A percentile compares a stretch with the other conserved stretches of the same genome.
Evolutionary conservation across 306 rosid genomes (phyloP).

Genomic region (Oxytropis ochrocephala): DNA sequence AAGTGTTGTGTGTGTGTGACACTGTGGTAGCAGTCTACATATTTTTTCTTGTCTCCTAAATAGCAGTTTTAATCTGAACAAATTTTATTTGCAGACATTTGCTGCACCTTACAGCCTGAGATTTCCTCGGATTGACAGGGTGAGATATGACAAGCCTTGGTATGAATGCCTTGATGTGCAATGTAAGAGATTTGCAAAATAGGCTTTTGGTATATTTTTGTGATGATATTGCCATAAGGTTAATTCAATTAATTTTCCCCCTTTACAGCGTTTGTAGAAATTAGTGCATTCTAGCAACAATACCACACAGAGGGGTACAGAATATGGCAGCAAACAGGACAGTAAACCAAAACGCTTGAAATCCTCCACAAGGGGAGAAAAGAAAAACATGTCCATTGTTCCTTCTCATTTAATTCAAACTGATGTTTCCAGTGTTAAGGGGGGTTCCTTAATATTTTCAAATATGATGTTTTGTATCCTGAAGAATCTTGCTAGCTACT

Average conservation of each 20-base stretch:
- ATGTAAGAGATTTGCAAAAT: slow-evolving; percentile 44
- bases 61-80: slow-evolving; percentile 11
- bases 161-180: slow-evolving; percentile 93
- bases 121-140: slow-evolving; percentile 93
- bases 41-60: slow-evolving; percentile 19
- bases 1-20: slow-evolving; percentile 3
- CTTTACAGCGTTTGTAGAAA: slow-evolving; percentile 80
- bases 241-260: slow-evolving; percentile 7
- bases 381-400: slow-evolving; percentile 50
- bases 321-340: slow-evolving; percentile 45
- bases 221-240: slow-evolving; percentile 14
- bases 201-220: slow-evolving; percentile 8
- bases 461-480: slow-evolving; percentile 96
- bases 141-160: slow-evolving; percentile 92
- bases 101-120: slow-evolving; percentile 88
- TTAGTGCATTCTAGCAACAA: slow-evolving; percentile 83
- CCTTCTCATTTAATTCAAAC: slow-evolving; percentile 89
- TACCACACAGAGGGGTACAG: slow-evolving; percentile 57
- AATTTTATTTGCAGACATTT: slow-evolving; percentile 59
- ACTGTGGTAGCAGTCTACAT: slow-evolving; percentile 3
- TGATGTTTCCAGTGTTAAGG: slow-evolving; percentile 78
- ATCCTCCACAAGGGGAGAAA: slow-evolving; percentile 51
- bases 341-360: slow-evolving; percentile 39
- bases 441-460: slow-evolving; percentile 61
- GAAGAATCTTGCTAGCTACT: slow-evolving; percentile 12